A percentile compares a stretch with the other conserved stretches of the same genome.
Evolutionary conservation across 345 rosid genomes (phyloP).

Genomic region (Schrenkiella parvula): DNA sequence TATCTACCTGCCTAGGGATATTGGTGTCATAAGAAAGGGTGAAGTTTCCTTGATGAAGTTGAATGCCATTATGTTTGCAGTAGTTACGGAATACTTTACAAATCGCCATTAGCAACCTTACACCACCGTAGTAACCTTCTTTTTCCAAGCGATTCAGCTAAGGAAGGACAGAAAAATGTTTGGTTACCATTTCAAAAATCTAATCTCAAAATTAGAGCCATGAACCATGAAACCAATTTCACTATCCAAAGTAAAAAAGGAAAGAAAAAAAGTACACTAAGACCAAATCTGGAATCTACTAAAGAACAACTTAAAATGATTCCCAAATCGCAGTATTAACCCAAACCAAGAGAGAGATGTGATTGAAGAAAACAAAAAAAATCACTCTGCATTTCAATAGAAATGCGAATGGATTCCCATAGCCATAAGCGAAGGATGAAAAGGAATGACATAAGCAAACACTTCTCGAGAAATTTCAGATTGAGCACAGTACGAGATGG

Average conservation of each 20-base stretch:
- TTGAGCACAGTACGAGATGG: conserved; percentile 50
- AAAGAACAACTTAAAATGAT: too few relatives aligned
- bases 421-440: too few relatives aligned
- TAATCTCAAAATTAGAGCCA: too few relatives aligned
- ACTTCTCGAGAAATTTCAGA: too few relatives aligned
- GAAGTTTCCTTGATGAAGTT: conserved; percentile 55
- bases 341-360: too few relatives aligned
- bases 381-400: too few relatives aligned
- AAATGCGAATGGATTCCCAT: too few relatives aligned
- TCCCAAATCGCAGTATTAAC: too few relatives aligned
- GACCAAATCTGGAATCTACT: neutral
- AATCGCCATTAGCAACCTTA: conserved; percentile 83
- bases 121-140: conserved; percentile 97
- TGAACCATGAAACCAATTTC: too few relatives aligned
- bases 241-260: neutral
- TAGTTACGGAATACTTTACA: conserved; percentile 59
- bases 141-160: conserved; percentile 65
- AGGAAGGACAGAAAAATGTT: neutral
- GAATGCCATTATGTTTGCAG: conserved; percentile 53
- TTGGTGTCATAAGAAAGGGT: conserved; percentile 80
- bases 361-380: too few relatives aligned
- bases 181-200: neutral
- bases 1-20: conserved; percentile 85
- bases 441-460: too few relatives aligned
- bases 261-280: too few relatives aligned